Evolutionary conservation across 2,329 filamentous ascomycete genomes (phyloP), one percentile per base, ranked within the genome.

Genomic region (Ceratocystis cacaofunesta): DNA sequence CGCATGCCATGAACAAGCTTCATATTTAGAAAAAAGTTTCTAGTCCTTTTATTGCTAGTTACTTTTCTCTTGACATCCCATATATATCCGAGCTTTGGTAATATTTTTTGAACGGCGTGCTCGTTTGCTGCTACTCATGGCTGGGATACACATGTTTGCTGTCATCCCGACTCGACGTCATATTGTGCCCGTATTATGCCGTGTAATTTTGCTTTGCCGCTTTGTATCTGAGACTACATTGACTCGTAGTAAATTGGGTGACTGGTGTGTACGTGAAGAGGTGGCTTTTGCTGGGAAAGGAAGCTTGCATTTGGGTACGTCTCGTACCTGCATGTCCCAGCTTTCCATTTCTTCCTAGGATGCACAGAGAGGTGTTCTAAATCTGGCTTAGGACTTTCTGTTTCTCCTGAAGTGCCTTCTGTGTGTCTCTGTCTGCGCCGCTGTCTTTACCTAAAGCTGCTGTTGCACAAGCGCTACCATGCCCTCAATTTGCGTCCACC

Each of bases 401-500:
- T 36, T 10, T 36, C 8, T 36, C 32, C 32, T n/a, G 19, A 50
- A 19, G 15, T 10, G 46, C 8, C 17, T 10, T 50, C 19, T n/a
- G 6, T 15, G 22, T 61, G 30, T 61, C 32, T 32, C 58, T 19
- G 30, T 62, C 10, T n/a, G n/a, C 22, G 48, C 22, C 15, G 3
- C 4, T 52, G 19, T 44, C 58, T 61, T 15, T 46, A 44, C 41
- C 43, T 41, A 28, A 12, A 43, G 36, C 19, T 62, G 60, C 36
- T 62, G 36, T 46, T 62, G 52, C 52, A 57, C 52, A 25, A 57
- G 52, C 52, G 25, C 52, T 32, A 57, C 52, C n/a, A 57, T 70
- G 1, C 67, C 63, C 57, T 70, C 69, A 60, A 80, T 76, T 69
- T 81, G 79, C 66, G 69, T 69, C 79, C 79, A 82, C 63, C 73